Percentiles rank a stretch among this genome's conserved stretches.
Evolutionary conservation across 805 yeast genomes (phyloP).

Genomic region (Candida loeiensis): DNA sequence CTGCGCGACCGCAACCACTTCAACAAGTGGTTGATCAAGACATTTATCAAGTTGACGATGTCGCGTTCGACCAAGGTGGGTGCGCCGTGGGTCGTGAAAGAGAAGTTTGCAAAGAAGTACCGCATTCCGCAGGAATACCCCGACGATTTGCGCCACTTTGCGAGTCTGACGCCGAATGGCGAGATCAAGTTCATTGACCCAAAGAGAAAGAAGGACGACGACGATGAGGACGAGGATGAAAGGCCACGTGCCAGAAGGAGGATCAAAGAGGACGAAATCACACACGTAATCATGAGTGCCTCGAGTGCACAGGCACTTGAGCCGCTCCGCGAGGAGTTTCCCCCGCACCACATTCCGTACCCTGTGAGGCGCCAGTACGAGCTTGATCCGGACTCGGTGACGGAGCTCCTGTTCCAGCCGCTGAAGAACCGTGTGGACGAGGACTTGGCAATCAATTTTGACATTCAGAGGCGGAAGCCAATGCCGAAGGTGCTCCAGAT

Average conservation of each 20-base stretch:
- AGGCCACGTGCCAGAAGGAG: conserved; percentile 1
- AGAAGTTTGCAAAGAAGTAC: conserved; percentile 66
- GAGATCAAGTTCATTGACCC: conserved; percentile 17
- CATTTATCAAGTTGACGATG: conserved; percentile 78
- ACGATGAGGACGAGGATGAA: conserved; percentile 2
- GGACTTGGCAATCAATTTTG: conserved; percentile 29
- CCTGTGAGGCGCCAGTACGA: conserved; percentile 15
- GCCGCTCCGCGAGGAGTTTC: conserved; percentile 16
- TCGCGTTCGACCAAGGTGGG: conserved; percentile 80
- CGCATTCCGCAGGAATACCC: conserved; percentile 63
- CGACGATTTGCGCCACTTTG: conserved; percentile 44
- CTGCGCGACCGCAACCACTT: conserved; percentile 81
- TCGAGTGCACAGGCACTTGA: too few species aligned
- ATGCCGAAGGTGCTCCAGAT: conserved; percentile 16
- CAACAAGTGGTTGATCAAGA: conserved; percentile 85
- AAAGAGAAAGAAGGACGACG: conserved; percentile 3
- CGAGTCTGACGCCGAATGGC: conserved; percentile 30
- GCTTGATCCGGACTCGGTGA: conserved; percentile 3
- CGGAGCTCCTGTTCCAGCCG: conserved; percentile 19
- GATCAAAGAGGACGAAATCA: too few species aligned
- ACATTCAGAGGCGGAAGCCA: conserved; percentile 30
- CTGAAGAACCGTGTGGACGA: conserved; percentile 28
- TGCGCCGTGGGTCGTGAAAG: conserved; percentile 93
- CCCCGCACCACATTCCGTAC: conserved; percentile 33
- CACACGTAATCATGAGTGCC: too few species aligned